phyloP scores from a whole-genome alignment of 805 yeast species.

The Jamesozyma piceae region DNA sequence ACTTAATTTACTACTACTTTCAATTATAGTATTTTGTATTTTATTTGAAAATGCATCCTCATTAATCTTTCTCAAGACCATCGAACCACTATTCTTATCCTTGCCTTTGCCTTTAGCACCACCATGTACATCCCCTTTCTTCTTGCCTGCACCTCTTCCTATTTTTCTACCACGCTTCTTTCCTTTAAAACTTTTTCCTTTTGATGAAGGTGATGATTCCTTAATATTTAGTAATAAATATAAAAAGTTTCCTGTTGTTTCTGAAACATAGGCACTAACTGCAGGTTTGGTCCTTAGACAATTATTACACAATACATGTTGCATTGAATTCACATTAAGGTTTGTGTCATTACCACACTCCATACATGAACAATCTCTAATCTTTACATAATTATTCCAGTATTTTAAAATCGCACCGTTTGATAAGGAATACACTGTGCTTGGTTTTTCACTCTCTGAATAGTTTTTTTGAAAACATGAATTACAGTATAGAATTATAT shows the following conservation, averaged over 20 bases:
- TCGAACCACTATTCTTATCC: constrained; percentile 9
- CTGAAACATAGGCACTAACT: constrained; percentile 32
- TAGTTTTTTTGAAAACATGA: constrained; percentile 35
- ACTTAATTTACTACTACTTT: constrained; percentile 33
- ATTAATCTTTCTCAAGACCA: constrained; percentile 22
- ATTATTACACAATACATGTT: constrained; percentile 34
- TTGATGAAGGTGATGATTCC: constrained; percentile 22
- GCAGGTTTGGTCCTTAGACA: constrained; percentile 31
- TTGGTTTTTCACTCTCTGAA: constrained; percentile 31
- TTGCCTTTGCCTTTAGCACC: constrained; percentile 2
- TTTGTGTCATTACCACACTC: constrained; percentile 36
- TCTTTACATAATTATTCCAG: constrained; percentile 38
- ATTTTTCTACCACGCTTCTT: constrained; percentile 15
- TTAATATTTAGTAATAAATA: constrained; percentile 41
- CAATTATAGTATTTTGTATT: constrained; percentile 33
- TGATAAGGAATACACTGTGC: constrained; percentile 39
- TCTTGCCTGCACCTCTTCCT: constrained; percentile 7
- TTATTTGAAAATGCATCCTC: constrained; percentile 20
- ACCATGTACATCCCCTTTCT: constrained; percentile 1
- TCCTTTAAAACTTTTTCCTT: constrained; percentile 32
- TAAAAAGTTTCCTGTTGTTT: constrained; percentile 39
- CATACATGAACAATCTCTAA: constrained; percentile 43
- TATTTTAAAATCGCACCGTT: constrained; percentile 49
- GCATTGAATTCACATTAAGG: constrained; percentile 30
- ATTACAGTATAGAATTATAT: constrained; percentile 42